Evolutionary conservation across 345 rosid species (phyloP).

Genomic region (Excoecaria agallocha): DNA sequence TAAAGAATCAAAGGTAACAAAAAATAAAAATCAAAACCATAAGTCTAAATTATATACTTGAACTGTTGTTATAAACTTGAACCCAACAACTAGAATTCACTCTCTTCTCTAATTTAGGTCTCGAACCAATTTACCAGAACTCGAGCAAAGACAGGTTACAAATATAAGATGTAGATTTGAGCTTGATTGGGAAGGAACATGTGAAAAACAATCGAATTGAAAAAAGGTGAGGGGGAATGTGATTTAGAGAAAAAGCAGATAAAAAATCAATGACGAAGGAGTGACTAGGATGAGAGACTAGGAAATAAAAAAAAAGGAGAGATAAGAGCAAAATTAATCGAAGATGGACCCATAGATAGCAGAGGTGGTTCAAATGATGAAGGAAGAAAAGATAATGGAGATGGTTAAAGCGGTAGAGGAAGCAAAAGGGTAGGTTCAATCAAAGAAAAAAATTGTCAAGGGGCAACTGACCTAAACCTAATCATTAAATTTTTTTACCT

Average conservation of each 20-base stretch:
- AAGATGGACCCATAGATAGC: slow-evolving; percentile 50
- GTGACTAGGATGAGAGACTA: slow-evolving; percentile 78
- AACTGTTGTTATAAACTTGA: slow-evolving; percentile 80
- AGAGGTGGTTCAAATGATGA: no score
- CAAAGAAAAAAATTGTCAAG: no score
- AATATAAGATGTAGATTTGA: slow-evolving; percentile 28
- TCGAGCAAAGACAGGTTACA: slow-evolving; percentile 57
- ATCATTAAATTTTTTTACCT: no score
- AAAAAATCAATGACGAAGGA: slow-evolving; percentile 77
- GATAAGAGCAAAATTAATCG: slow-evolving; percentile 63
- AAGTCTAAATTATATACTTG: no score
- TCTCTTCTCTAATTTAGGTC: slow-evolving; percentile 58
- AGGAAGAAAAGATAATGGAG: no score
- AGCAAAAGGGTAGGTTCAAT: no score
- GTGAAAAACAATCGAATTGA: slow-evolving; percentile 71
- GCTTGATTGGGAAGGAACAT: slow-evolving; percentile 75
- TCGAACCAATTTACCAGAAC: slow-evolving; percentile 90
- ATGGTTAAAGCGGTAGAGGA: slow-evolving; percentile 48
- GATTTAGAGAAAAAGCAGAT: slow-evolving; percentile 74
- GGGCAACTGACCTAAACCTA: no score
- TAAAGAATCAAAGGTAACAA: no score
- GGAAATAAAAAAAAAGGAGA: slow-evolving; percentile 71
- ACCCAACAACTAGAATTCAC: slow-evolving; percentile 82
- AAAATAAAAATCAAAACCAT: no score
- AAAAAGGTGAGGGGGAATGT: slow-evolving; percentile 77